A percentile compares a stretch with the other conserved stretches of the same genome.
These are phyloP conservation scores for Speleostelium caveatum DNA, from an alignment of 78 protist species.

Conservation along the genomic window DNA sequence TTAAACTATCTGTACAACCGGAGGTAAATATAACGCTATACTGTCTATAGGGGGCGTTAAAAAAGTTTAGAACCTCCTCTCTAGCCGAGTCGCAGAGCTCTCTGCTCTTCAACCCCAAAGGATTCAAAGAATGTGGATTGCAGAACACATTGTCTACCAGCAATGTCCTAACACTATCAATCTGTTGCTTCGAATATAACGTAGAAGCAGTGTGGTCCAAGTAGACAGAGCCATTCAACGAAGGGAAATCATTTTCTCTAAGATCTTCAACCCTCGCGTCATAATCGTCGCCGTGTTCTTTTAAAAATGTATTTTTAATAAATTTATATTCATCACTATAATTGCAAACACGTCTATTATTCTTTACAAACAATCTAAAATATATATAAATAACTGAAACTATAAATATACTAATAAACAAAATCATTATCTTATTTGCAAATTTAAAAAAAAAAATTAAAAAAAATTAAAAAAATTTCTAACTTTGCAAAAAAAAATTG, in stretches of 20 bases:
- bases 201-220: conserved; percentile 76
- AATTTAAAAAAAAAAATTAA: no score
- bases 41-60: conserved; percentile 77
- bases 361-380: no score
- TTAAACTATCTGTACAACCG: conserved; percentile 87
- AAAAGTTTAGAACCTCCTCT: conserved; percentile 39
- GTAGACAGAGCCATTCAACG: conserved; percentile 38
- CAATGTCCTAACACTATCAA: background rate
- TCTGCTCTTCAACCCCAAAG: conserved; percentile 26
- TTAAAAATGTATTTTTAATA: no score
- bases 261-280: background rate
- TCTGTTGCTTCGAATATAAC: background rate
- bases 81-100: conserved; percentile 32
- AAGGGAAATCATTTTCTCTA: conserved; percentile 27
- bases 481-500: no score
- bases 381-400: no score
- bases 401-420: no score
- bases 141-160: conserved; percentile 13
- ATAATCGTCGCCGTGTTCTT: no score
- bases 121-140: conserved; percentile 76
- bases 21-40: conserved; percentile 91
- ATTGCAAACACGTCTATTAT: no score
- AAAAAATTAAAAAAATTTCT: no score
- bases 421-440: no score
- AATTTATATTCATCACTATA: no score